A percentile compares a stretch with the other conserved stretches of the same genome.
Conservation (phyloP, 2,329 filamentous ascomycete species). For the Pseudogymnoascus sp. region DNA sequence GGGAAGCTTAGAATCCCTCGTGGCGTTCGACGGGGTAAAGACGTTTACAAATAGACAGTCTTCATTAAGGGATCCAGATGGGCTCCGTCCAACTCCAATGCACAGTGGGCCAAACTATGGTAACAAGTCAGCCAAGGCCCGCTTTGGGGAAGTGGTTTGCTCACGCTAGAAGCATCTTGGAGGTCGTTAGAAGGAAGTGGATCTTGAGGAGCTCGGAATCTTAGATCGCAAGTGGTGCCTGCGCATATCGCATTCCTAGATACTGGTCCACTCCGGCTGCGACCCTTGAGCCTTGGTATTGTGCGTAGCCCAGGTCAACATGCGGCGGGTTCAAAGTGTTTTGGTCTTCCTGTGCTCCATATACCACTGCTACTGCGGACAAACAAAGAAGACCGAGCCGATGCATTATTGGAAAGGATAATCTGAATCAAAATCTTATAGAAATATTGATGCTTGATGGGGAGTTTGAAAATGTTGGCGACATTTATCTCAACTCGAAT, state of each 20-base stretch:
- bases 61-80: constrained; percentile 26
- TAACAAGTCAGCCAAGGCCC: not conserved
- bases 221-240: not conserved
- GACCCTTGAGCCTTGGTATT: not conserved
- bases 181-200: not conserved
- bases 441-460: not conserved
- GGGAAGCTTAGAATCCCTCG: constrained; percentile 35
- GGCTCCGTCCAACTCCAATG: constrained; percentile 27
- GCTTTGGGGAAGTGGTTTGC: not conserved
- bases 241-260: constrained; percentile 2
- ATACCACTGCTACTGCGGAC: not conserved
- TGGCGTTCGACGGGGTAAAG: constrained; percentile 35
- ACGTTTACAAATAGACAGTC: constrained; percentile 40
- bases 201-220: not conserved
- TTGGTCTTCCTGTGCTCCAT: not conserved
- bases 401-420: constrained; percentile 69
- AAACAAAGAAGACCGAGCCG: constrained; percentile 34
- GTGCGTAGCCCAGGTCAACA: not conserved
- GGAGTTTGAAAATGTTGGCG: not conserved
- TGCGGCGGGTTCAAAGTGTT: not conserved
- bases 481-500: not conserved
- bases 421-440: constrained; percentile 35
- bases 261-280: not conserved
- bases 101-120: constrained; percentile 38
- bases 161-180: not conserved